Evolutionary conservation across 352 stramenopile species (phyloP).

Genomic region (Phytophthora pluvialis): DNA sequence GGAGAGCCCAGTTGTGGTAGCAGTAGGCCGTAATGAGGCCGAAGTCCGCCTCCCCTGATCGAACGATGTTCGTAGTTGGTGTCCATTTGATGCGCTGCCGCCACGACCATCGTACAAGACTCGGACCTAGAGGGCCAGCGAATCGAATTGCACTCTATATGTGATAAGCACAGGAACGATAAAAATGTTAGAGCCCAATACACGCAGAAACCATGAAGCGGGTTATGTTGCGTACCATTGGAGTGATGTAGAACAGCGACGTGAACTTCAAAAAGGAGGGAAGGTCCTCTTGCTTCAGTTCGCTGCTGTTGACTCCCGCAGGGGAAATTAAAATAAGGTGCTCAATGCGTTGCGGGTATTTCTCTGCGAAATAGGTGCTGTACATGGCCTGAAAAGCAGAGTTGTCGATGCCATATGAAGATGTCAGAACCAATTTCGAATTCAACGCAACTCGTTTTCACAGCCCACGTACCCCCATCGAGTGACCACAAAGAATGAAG

Average conservation of each 20-base stretch:
- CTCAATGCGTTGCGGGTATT: conserved; percentile 74
- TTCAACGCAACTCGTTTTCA: conserved; percentile 2
- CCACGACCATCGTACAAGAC: conserved; percentile 66
- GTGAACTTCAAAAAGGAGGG: conserved; percentile 50
- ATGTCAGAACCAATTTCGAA: conserved; percentile 4
- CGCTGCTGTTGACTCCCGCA: conserved; percentile 61
- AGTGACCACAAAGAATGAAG: conserved; percentile 80
- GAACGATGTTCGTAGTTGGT: conserved; percentile 75
- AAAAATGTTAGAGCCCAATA: neutral
- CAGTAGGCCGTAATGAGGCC: conserved; percentile 74
- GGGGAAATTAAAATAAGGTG: conserved; percentile 82
- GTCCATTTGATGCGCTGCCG: conserved; percentile 64
- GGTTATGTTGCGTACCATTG: conserved; percentile 51
- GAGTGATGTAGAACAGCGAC: conserved; percentile 61
- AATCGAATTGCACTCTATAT: conserved; percentile 68
- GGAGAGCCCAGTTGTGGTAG: conserved; percentile 86
- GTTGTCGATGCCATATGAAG: neutral
- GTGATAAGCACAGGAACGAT: neutral
- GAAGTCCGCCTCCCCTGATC: conserved; percentile 72
- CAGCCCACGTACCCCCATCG: conserved; percentile 74
- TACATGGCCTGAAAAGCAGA: conserved; percentile 62
- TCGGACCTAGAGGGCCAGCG: conserved; percentile 59
- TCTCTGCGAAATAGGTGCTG: conserved; percentile 76
- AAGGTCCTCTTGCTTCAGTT: conserved; percentile 44
- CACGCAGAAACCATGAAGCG: neutral